These are phyloP conservation scores for Kazachstania psychrophila DNA, from an alignment of 805 yeast genomes.

Conservation along the genomic window DNA sequence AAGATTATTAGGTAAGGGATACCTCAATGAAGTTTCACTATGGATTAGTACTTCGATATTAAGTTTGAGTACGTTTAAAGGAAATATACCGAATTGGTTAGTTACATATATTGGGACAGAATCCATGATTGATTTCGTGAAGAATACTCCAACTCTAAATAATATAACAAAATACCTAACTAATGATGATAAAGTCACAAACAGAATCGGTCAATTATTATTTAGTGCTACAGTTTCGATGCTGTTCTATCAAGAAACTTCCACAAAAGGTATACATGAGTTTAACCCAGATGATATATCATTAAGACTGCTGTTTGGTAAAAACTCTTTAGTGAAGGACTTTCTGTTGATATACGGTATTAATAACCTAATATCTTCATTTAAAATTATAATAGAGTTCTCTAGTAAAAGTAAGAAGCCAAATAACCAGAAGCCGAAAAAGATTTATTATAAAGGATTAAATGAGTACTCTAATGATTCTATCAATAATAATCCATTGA, in stretches of 20 bases:
- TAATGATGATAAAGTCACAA: too few species aligned
- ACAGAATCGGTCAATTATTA: too few species aligned
- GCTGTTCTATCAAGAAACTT: too few species aligned
- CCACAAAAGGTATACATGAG: too few species aligned
- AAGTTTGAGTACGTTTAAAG: background rate
- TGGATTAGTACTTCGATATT: background rate
- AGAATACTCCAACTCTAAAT: background rate
- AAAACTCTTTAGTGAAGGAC: constrained; percentile 11
- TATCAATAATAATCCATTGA: constrained; percentile 9
- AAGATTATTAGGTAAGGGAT: too few species aligned
- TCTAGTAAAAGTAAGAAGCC: background rate
- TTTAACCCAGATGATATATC: too few species aligned
- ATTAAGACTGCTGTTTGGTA: constrained; percentile 8
- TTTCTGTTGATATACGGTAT: too few species aligned
- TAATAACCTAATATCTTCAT: too few species aligned
- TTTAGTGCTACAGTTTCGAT: too few species aligned
- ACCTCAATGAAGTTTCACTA: too few species aligned
- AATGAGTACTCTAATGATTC: background rate
- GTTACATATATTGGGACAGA: background rate
- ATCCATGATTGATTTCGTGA: background rate
- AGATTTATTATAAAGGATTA: background rate
- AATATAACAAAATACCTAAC: too few species aligned
- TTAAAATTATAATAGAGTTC: too few species aligned
- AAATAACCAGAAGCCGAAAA: background rate
- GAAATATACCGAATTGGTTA: background rate